Base-by-base conservation (phyloP, 1,284 basidiomycete genomes). In the Ganoderma leucocontextum region DNA sequence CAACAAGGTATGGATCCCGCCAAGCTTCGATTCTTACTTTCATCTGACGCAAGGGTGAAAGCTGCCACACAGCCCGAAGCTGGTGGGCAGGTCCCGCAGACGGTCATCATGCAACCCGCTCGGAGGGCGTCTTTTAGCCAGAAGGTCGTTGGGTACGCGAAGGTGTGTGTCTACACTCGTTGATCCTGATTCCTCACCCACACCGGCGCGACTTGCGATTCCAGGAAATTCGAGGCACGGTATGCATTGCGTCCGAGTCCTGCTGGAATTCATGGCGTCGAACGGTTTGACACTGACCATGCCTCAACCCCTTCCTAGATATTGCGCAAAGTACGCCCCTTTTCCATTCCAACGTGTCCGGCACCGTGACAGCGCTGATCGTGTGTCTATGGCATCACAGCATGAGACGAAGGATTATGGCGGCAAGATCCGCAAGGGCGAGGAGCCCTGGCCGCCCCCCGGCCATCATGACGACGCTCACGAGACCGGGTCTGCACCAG, bases 201-300 rank as follows among this genome's bases (percentile, higher is more conserved):
- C 2, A 13, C 36, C n/a, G 4, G 17, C n/a, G 19, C 36, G 19
- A 9, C n/a, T 36, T 60, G 15, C 22, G 22, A n/a, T 13, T 25
- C 17, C 35, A 72, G 69, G 71, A 72, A 39, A 70, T 72, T 29
- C 66, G 71, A 9, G 71, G 71, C 35, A 72, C 71, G 19, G 71
- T 72, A 33, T 19, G 71, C 49, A 2, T 2, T 22, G 12, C 9
- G 4, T 3, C 13, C 19, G 13, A n/a, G n/a, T 29, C 29, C 29
- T 29, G 29, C 29, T 29, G 29, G 29, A 29, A 29, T 29, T 2
- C 29, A 29, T 29, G 29, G 29, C 29, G 12, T 4, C 17, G 25
- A 33, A 1, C 3, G 25, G 6, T 15, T 19, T 19, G 9, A 35
- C 10, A 35, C 53, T 55, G 15, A 55, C 29, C 5, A 25, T 53